Evolutionary conservation across 805 yeast species (phyloP), one percentile per base, ranked within the genome.

Genomic region (Starmerella floris): DNA sequence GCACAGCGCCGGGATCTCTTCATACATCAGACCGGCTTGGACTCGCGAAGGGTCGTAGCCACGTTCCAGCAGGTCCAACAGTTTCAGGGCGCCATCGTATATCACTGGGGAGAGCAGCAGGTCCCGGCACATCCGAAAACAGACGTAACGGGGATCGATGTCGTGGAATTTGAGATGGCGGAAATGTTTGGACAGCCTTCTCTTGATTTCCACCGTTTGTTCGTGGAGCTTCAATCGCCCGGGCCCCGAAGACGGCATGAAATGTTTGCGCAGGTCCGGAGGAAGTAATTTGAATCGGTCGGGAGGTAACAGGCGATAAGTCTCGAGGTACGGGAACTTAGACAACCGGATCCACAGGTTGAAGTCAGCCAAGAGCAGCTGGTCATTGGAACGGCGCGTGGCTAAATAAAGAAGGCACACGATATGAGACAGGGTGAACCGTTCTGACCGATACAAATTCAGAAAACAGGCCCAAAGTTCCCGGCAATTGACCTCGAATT

Each of bases 41-140:
- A 13, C 22, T 5, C 34, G 26, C 5, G 15, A n/a, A 15, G 28
- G 23, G 20, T 15, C 22, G 4, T 6, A 16, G 21, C 19, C 15
- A 11, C 31, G 10, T 19, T 30, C 28, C 15, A 37, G 8, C 3
- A 21, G n/a, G 4, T 4, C 15, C 4, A 69, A 45, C 2, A 60
- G 38, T 5, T 56, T 57, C 20, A 55, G 51, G 10, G 65, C 62
- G 23, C 67, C 57, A 0, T 55, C 42, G 22, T 69, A 68, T 2
- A 77, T 51, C 31, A 70, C 71, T 2, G 76, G 65, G 1, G 85
- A 73, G 5, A 77, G 49, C 15, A 70, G 55, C 34, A 70, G 50
- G 34, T 70, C 70, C 3, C 65, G 56, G 3, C 51, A 41, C 20
- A 47, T 26, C 11, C 37, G 28, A 19, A 16, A 35, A 13, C 34